Conservation (phyloP, 176 grass and related monocot genomes). For the Triticum aestivum region DNA sequence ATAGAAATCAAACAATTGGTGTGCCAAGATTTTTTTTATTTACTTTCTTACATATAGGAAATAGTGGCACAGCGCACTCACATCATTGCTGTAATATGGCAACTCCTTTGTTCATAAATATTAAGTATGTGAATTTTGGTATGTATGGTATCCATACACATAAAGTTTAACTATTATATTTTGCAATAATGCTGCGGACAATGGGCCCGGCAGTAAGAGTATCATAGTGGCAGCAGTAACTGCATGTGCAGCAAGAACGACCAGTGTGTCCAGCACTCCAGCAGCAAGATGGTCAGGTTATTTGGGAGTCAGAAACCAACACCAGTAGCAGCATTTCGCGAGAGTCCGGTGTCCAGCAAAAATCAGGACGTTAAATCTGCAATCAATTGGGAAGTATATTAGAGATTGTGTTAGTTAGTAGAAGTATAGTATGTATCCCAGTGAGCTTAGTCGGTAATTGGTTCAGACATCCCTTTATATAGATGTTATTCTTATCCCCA, state of each 20-base stretch:
- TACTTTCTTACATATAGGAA: background rate
- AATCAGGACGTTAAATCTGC: background rate
- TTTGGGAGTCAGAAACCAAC: background rate
- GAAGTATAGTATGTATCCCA: background rate
- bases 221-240: background rate
- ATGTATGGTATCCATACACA: background rate
- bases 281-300: background rate
- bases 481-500: background rate
- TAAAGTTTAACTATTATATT: background rate
- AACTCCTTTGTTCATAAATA: background rate
- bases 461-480: background rate
- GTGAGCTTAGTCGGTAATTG: background rate
- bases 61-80: background rate
- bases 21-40: background rate
- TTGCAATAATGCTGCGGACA: background rate
- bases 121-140: background rate
- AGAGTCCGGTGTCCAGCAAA: background rate
- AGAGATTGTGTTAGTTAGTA: slow-evolving; percentile 4
- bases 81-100: background rate
- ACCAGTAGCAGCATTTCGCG: background rate
- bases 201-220: background rate
- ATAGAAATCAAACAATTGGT: background rate
- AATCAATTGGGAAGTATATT: background rate
- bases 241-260: background rate
- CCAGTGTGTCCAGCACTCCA: background rate